These are phyloP conservation scores for Pilaira anomala DNA, from an alignment of 192 early-diverging fungal species.

Conservation along the genomic window DNA sequence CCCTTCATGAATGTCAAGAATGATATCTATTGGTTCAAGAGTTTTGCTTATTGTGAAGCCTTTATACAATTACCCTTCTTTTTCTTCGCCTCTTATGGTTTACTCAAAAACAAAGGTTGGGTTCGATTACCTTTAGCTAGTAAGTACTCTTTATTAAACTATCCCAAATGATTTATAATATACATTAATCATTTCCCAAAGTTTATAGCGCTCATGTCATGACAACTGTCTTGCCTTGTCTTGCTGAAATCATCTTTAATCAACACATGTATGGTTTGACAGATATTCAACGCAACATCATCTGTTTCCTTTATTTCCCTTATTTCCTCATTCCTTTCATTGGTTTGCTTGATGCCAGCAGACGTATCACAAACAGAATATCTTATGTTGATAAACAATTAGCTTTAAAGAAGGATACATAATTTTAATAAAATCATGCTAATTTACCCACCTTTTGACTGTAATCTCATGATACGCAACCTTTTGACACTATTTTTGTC, in stretches of 20 bases:
- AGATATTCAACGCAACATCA: conserved; percentile 32
- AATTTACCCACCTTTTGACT: too few relatives aligned
- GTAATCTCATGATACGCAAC: too few relatives aligned
- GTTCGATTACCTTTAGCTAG: conserved; percentile 17
- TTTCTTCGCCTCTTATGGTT: conserved; percentile 53
- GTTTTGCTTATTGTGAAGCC: conserved; percentile 57
- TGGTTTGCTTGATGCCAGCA: conserved; percentile 45
- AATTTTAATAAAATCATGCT: too few relatives aligned
- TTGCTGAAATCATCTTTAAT: conserved; percentile 53
- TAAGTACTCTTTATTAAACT: too few relatives aligned
- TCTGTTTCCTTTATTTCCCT: conserved; percentile 57
- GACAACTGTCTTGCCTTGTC: conserved; percentile 62
- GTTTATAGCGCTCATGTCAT: conserved; percentile 69
- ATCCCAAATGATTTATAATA: too few relatives aligned
- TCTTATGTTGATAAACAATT: neutral
- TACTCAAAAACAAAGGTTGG: conserved; percentile 47
- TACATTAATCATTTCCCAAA: conserved; percentile 16
- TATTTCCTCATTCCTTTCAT: conserved; percentile 61
- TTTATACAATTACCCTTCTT: conserved; percentile 70
- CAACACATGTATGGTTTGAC: conserved; percentile 2
- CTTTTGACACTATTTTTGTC: too few relatives aligned
- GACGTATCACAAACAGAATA: neutral
- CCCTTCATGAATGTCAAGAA: conserved; percentile 54
- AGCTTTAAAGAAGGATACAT: neutral
- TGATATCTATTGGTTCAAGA: conserved; percentile 58